phyloP scores from a whole-genome alignment of 164 flowering plant species.

The Berberis thunbergii region DNA sequence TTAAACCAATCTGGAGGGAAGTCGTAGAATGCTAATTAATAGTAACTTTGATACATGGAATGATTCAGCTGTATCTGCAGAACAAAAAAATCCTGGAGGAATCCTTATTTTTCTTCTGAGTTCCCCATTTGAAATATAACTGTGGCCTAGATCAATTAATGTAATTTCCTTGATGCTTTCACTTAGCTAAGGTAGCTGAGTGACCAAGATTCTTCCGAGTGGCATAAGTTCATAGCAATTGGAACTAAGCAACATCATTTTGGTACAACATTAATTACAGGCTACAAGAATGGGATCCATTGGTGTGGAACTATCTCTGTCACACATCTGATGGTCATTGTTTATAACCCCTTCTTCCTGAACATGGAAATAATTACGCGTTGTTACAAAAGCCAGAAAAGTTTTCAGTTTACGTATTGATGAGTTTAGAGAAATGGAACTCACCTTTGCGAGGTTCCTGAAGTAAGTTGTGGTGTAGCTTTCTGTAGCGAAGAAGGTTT shows the following conservation, averaged over 20 bases:
- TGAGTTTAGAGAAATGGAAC: neutral
- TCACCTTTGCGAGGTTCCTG: constrained; percentile 83
- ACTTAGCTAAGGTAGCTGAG: neutral
- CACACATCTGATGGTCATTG: constrained; percentile 54
- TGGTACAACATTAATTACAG: constrained; percentile 25
- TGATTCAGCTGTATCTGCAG: no score
- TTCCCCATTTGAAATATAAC: no score
- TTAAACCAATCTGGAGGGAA: no score
- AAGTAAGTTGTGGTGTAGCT: constrained; percentile 65
- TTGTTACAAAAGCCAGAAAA: neutral
- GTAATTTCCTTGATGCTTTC: no score
- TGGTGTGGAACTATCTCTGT: constrained; percentile 42
- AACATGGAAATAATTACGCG: neutral
- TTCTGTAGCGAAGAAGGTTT: constrained; percentile 72
- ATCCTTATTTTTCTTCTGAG: no score
- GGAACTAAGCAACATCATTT: neutral
- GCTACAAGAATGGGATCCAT: constrained; percentile 56
- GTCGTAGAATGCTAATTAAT: no score
- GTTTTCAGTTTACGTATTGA: neutral
- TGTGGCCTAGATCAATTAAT: no score
- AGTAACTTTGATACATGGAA: no score
- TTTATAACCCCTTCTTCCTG: constrained; percentile 56
- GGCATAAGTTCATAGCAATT: neutral
- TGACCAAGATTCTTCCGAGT: neutral
- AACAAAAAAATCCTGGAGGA: no score